Evolutionary conservation across 768 basidiomycete genomes (phyloP).

Genomic region (Suillus brevipes): DNA sequence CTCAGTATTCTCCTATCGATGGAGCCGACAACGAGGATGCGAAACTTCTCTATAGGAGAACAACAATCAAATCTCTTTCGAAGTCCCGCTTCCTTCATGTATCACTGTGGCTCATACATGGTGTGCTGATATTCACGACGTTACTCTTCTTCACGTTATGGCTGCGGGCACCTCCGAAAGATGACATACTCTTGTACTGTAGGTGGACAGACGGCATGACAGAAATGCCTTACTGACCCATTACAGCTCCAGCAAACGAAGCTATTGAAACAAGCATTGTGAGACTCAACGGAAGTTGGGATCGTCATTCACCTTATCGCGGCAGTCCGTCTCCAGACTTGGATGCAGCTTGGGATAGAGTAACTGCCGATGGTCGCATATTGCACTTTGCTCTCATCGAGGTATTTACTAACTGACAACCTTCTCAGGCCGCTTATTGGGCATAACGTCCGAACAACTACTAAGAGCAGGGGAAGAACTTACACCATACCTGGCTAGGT

Average conservation of each 20-base stretch:
- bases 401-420: not conserved
- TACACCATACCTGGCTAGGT: not conserved
- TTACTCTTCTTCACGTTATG: slow-evolving; percentile 13
- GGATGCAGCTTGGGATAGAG: slow-evolving; percentile 13
- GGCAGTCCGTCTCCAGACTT: slow-evolving; percentile 12
- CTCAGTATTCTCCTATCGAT: not conserved
- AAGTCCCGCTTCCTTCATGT: not conserved
- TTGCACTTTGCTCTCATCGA: not conserved
- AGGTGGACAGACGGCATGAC: not conserved
- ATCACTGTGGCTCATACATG: slow-evolving; percentile 8
- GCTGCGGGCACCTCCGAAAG: not conserved
- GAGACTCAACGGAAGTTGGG: not conserved
- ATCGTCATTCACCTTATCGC: slow-evolving; percentile 1
- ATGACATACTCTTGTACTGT: not conserved
- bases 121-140: not conserved
- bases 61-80: not conserved
- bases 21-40: not conserved
- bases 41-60: not conserved
- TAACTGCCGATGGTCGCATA: slow-evolving; percentile 10
- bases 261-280: not conserved
- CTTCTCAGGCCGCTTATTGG: not conserved
- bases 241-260: slow-evolving; percentile 1
- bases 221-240: not conserved
- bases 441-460: not conserved
- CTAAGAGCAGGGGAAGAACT: not conserved